Evolutionary conservation across 2,329 filamentous ascomycete species (phyloP).

Genomic region (Pestalotiopsis sp.): DNA sequence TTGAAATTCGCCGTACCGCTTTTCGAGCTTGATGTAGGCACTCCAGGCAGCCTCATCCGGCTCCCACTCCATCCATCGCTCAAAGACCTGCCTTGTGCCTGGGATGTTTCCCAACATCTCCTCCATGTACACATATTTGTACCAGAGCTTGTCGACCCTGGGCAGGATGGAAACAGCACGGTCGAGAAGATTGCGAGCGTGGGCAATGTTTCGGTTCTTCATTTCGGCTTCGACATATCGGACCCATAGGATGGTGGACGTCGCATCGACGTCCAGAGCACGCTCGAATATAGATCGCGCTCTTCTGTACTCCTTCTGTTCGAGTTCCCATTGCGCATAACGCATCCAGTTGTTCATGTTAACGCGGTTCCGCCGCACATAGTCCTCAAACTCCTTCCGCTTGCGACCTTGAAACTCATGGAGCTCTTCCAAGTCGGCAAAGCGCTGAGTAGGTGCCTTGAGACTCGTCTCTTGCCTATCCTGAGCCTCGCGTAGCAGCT

Average conservation of each 20-base stretch:
- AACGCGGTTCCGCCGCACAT: conserved; percentile 90
- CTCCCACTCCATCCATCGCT: conserved; percentile 98
- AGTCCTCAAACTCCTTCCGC: conserved; percentile 95
- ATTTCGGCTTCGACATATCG: conserved; percentile 96
- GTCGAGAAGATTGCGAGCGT: conserved; percentile 92
- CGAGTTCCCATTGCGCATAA: conserved; percentile 95
- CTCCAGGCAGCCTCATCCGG: conserved; percentile 95
- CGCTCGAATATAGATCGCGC: conserved; percentile 93
- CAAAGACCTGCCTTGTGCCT: conserved; percentile 90
- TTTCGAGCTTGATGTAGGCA: conserved; percentile 96
- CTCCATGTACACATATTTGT: conserved; percentile 99
- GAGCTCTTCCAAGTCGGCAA: conserved; percentile 94
- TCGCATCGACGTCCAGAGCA: conserved; percentile 88
- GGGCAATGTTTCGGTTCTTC: conserved; percentile 93
- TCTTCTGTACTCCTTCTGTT: conserved; percentile 95
- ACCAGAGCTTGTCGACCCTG: conserved; percentile 95
- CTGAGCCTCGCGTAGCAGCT: conserved; percentile 94
- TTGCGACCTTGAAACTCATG: conserved; percentile 97
- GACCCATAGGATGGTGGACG: conserved; percentile 85
- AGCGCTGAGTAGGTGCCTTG: conserved; percentile 90
- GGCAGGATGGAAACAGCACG: conserved; percentile 92
- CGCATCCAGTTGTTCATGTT: conserved; percentile 99
- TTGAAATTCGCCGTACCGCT: conserved; percentile 90
- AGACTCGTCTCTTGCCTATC: conserved; percentile 90
- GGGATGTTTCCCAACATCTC: conserved; percentile 95